Percentiles rank a stretch among this genome's conserved stretches.
Evolutionary conservation across 2,329 filamentous ascomycete species (phyloP).

Genomic region (Neurospora sp.): DNA sequence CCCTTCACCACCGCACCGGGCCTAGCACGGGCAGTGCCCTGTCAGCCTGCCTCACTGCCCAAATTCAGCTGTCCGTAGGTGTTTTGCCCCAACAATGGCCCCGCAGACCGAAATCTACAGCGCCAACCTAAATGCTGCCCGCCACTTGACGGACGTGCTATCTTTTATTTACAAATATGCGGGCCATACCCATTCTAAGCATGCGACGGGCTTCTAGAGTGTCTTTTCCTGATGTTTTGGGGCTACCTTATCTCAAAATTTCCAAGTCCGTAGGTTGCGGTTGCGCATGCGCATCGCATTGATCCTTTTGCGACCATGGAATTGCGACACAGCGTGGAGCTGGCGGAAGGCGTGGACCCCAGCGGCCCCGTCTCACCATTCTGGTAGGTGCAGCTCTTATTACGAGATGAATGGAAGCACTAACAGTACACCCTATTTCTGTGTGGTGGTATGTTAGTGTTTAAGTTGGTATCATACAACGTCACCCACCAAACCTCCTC

Average conservation of each 20-base stretch:
- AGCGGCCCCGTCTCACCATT: not conserved
- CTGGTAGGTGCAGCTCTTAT: not conserved
- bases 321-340: not conserved
- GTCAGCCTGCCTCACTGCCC: not conserved
- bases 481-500: not conserved
- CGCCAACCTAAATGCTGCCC: not conserved
- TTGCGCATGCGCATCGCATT: conserved; percentile 10
- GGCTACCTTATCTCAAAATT: not conserved
- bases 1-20: not conserved
- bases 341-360: not conserved
- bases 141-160: not conserved
- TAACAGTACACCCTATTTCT: not conserved
- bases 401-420: not conserved
- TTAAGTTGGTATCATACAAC: not conserved
- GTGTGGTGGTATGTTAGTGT: not conserved
- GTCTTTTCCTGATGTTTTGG: not conserved
- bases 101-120: not conserved
- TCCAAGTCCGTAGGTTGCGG: not conserved
- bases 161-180: not conserved
- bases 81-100: not conserved
- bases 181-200: not conserved
- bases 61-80: not conserved
- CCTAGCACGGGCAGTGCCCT: not conserved
- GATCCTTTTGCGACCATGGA: conserved; percentile 1
- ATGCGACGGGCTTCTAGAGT: not conserved